Evolutionary conservation across 2,329 filamentous ascomycete genomes (phyloP).

Genomic region (Pseudogymnoascus sp.): DNA sequence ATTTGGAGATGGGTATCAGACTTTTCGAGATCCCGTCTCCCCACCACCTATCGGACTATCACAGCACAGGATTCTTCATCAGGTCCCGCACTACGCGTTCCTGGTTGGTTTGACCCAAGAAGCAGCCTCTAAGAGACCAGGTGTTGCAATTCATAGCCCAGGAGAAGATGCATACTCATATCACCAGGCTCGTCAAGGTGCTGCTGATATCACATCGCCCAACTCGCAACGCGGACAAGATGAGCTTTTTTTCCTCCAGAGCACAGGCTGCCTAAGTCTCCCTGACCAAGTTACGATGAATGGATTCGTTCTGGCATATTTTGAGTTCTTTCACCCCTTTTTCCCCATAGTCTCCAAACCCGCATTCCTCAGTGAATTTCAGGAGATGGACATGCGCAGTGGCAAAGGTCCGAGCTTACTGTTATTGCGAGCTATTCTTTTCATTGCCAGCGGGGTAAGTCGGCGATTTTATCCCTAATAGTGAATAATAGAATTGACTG

Average conservation of each 20-base stretch:
- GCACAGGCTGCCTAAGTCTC: constrained; percentile 16
- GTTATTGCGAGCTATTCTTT: background rate
- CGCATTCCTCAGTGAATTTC: constrained; percentile 14
- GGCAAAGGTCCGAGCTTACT: constrained; percentile 3
- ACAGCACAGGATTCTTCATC: constrained; percentile 6
- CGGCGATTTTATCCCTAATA: background rate
- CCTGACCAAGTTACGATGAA: constrained; percentile 15
- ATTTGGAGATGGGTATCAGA: background rate
- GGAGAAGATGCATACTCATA: background rate
- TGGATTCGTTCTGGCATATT: constrained; percentile 17
- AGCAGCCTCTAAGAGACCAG: background rate
- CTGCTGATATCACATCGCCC: background rate
- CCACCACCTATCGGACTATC: background rate
- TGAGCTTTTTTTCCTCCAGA: constrained; percentile 17
- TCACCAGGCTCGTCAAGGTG: background rate
- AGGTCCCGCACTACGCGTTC: constrained; percentile 6
- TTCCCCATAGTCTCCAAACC: constrained; percentile 19
- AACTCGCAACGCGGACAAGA: background rate
- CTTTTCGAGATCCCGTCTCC: background rate
- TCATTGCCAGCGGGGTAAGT: constrained; percentile 4
- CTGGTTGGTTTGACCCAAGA: constrained; percentile 1
- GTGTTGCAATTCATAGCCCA: background rate
- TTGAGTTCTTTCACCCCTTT: constrained; percentile 19
- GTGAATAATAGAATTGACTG: background rate
- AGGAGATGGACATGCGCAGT: background rate